These are phyloP conservation scores for Gymnopus androsaceus DNA, from an alignment of 1,284 basidiomycete genomes.

Conservation along the genomic window DNA sequence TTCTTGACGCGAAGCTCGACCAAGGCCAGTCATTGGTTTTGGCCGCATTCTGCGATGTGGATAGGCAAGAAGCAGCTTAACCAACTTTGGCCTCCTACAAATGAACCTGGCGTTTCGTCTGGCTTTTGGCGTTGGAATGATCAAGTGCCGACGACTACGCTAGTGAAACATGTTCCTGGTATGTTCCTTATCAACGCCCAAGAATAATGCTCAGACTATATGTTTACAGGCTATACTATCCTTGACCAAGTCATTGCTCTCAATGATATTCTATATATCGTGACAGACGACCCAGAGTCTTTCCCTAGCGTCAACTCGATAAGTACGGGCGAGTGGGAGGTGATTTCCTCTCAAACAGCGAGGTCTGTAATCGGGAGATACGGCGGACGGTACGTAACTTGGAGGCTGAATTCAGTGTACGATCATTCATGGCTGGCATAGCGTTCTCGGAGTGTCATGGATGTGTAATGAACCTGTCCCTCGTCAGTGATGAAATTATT, in stretches of 20 bases:
- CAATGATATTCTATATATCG: conserved; percentile 70
- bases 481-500: conserved; percentile 37
- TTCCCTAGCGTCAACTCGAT: conserved; percentile 56
- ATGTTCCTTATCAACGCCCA: too few relatives aligned
- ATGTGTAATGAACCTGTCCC: conserved; percentile 50
- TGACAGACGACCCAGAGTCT: conserved; percentile 53
- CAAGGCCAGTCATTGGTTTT: conserved; percentile 38
- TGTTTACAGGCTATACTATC: conserved; percentile 71
- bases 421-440: conserved; percentile 22
- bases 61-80: conserved; percentile 30
- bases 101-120: conserved; percentile 48
- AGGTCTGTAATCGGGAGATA: conserved; percentile 50
- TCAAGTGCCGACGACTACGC: conserved; percentile 49
- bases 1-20: conserved; percentile 51
- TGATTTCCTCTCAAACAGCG: conserved; percentile 59
- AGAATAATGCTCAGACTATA: neutral
- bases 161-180: conserved; percentile 67
- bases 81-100: conserved; percentile 30
- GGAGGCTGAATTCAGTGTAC: too few relatives aligned
- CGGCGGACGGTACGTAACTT: conserved; percentile 54
- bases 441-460: conserved; percentile 59
- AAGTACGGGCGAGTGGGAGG: conserved; percentile 56
- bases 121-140: conserved; percentile 55
- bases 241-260: conserved; percentile 74
- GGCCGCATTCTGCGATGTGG: conserved; percentile 43